phyloP scores from a whole-genome alignment of 2,329 filamentous ascomycete genomes.

The Fulvia fulva region DNA sequence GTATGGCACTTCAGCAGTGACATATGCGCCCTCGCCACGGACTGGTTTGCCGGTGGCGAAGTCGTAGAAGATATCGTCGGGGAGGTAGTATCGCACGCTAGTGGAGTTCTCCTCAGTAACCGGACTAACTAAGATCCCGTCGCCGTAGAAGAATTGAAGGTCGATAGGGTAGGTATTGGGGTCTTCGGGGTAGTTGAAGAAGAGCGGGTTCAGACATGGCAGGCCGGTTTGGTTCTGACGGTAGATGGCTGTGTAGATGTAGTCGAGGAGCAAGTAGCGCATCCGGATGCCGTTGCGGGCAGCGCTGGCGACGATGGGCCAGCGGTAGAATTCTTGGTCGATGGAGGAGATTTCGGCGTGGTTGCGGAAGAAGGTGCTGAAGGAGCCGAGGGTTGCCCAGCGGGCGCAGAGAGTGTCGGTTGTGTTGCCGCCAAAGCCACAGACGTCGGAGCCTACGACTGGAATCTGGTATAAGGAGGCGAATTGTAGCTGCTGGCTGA shows the following conservation, averaged over 20 bases:
- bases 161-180: conserved; percentile 49
- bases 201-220: conserved; percentile 65
- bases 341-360: conserved; percentile 56
- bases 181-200: conserved; percentile 64
- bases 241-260: conserved; percentile 69
- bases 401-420: conserved; percentile 65
- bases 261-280: conserved; percentile 70
- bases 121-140: conserved; percentile 53
- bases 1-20: conserved; percentile 44
- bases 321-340: conserved; percentile 69
- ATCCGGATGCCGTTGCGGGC: conserved; percentile 65
- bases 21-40: conserved; percentile 42
- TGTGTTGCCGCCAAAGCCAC: conserved; percentile 66
- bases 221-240: conserved; percentile 58
- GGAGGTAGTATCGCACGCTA: conserved; percentile 53
- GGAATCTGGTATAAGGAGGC: conserved; percentile 46
- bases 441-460: conserved; percentile 60
- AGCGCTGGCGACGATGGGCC: conserved; percentile 58
- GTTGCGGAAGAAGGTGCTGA: conserved; percentile 71
- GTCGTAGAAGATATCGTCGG: conserved; percentile 57
- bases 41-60: conserved; percentile 50
- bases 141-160: conserved; percentile 58
- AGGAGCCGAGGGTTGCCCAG: conserved; percentile 71
- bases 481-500: conserved; percentile 43
- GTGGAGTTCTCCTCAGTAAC: conserved; percentile 51